Evolutionary conservation across 208 protist genomes (phyloP).

Genomic region (Wallacemonas rigidus): DNA sequence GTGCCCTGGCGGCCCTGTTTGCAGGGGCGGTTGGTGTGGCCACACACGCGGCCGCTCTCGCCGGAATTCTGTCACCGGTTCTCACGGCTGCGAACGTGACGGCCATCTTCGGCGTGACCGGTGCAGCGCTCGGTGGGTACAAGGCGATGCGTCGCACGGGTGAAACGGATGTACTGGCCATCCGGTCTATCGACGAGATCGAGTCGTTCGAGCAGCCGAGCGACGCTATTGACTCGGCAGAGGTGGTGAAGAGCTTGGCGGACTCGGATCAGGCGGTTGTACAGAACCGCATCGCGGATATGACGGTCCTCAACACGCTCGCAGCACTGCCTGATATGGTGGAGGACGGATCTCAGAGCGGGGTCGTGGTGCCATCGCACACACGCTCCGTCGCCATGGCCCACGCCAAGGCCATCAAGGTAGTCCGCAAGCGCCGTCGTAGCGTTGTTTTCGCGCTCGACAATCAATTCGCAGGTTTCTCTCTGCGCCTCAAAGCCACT

Average conservation of each 20-base stretch:
- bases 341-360: conserved; percentile 52
- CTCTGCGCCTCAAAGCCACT: conserved; percentile 61
- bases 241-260: conserved; percentile 26
- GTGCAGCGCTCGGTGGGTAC: conserved; percentile 75
- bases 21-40: conserved; percentile 58
- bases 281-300: conserved; percentile 24
- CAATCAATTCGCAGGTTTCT: conserved; percentile 38
- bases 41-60: conserved; percentile 71
- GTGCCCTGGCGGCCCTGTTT: conserved; percentile 52
- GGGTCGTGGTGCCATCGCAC: conserved; percentile 66
- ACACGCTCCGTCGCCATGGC: conserved; percentile 61
- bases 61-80: conserved; percentile 56
- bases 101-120: conserved; percentile 70
- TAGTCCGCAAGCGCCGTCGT: conserved; percentile 52
- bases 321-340: conserved; percentile 26
- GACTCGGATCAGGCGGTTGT: conserved; percentile 22
- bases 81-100: conserved; percentile 72
- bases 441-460: conserved; percentile 65
- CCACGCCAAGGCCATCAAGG: conserved; percentile 32
- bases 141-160: conserved; percentile 69
- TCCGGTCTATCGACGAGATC: conserved; percentile 66
- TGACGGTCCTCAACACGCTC: conserved; percentile 18
- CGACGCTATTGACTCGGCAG: conserved; percentile 15
- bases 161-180: conserved; percentile 62
- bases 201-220: conserved; percentile 48